Conservation (phyloP, 768 basidiomycete genomes). For the Gloeopeniophorella convolvens region DNA sequence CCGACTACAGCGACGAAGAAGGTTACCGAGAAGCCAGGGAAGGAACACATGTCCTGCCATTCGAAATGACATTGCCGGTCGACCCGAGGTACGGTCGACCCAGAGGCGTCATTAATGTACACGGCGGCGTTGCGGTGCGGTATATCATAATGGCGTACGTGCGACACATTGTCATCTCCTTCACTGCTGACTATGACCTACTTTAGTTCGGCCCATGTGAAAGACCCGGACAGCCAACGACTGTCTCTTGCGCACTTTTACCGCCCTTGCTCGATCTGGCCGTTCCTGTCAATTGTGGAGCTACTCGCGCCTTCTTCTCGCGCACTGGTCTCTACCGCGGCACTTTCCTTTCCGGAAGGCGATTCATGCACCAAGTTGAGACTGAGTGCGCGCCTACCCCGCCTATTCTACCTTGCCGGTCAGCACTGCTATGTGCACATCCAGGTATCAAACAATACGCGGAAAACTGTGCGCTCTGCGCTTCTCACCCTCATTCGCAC, state of each 20-base stretch:
- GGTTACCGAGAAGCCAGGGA: constrained; percentile 57
- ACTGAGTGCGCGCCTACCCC: constrained; percentile 60
- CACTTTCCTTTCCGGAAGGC: constrained; percentile 53
- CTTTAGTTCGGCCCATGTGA: constrained; percentile 66
- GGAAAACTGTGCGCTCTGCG: constrained; percentile 58
- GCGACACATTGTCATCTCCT: neutral
- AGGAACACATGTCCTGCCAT: constrained; percentile 67
- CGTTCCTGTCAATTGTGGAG: constrained; percentile 54
- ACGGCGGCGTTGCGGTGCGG: constrained; percentile 56
- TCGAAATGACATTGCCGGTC: constrained; percentile 60
- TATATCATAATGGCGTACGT: constrained; percentile 80
- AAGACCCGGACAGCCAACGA: constrained; percentile 50
- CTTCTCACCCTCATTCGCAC: constrained; percentile 59
- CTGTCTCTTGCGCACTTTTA: constrained; percentile 88
- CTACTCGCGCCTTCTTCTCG: constrained; percentile 55
- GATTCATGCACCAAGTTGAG: constrained; percentile 45
- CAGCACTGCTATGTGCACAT: constrained; percentile 67
- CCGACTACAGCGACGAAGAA: constrained; percentile 46
- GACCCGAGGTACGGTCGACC: constrained; percentile 45
- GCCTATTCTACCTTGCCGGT: constrained; percentile 77
- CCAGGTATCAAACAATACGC: constrained; percentile 58
- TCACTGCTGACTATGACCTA: neutral
- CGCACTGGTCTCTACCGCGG: constrained; percentile 51
- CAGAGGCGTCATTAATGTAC: constrained; percentile 50
- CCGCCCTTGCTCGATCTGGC: constrained; percentile 74